Conservation (phyloP, 192 early-diverging fungal genomes). For the Kickxella alabastrina region DNA sequence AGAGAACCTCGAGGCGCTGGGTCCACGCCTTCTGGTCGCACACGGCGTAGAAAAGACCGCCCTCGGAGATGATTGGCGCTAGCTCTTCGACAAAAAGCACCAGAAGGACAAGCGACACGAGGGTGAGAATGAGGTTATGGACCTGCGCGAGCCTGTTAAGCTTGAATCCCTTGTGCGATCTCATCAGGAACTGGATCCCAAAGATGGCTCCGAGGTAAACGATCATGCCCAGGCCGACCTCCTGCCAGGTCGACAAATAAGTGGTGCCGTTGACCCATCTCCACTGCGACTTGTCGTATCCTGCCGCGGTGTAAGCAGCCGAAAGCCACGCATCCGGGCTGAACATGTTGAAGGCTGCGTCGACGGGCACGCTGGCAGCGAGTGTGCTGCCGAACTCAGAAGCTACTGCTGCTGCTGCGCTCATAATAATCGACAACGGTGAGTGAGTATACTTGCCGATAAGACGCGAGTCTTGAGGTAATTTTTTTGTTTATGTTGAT, state of each 20-base stretch:
- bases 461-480: too few relatives aligned
- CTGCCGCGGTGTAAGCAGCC: conserved; percentile 27
- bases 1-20: conserved; percentile 74
- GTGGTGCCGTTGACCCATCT: conserved; percentile 47
- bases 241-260: conserved; percentile 49
- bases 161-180: conserved; percentile 61
- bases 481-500: too few relatives aligned
- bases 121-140: conserved; percentile 76
- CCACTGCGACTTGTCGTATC: conserved; percentile 52
- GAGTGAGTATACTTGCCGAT: too few relatives aligned
- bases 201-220: conserved; percentile 75
- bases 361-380: neutral
- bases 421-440: too few relatives aligned
- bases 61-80: conserved; percentile 60
- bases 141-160: conserved; percentile 68
- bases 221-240: conserved; percentile 48
- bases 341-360: conserved; percentile 19
- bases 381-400: conserved; percentile 2
- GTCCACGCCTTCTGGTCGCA: conserved; percentile 70
- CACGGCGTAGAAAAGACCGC: conserved; percentile 70
- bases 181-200: conserved; percentile 72
- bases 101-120: conserved; percentile 65
- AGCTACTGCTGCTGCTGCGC: conserved; percentile 22
- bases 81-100: conserved; percentile 73
- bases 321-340: conserved; percentile 44